Evolutionary conservation across 2,329 filamentous ascomycete genomes (phyloP).

Genomic region (Blastomyces emzantsi): DNA sequence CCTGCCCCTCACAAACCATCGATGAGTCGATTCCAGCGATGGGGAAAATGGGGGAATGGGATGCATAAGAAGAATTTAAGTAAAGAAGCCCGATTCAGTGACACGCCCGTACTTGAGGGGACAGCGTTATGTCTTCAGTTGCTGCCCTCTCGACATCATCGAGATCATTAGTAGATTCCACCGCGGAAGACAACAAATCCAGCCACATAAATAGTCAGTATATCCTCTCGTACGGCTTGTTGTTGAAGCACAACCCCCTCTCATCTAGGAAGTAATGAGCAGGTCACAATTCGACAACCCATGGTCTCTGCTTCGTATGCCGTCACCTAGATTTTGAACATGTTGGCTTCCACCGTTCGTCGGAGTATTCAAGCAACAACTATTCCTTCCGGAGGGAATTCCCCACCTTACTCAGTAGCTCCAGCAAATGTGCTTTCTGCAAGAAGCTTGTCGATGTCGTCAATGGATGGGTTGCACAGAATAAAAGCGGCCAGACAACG

Average conservation of each 20-base stretch:
- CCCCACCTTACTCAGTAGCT: neutral
- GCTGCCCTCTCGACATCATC: neutral
- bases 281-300: neutral
- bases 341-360: neutral
- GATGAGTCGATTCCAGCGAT: too few relatives aligned
- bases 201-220: neutral
- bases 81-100: neutral
- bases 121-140: neutral
- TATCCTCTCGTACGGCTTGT: neutral
- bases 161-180: neutral
- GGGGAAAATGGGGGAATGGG: too few relatives aligned
- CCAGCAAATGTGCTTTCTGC: neutral
- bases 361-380: neutral
- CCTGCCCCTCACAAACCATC: too few relatives aligned
- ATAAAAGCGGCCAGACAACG: neutral
- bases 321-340: slow-evolving; percentile 1
- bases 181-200: neutral
- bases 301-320: neutral
- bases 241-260: neutral
- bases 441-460: neutral
- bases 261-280: neutral
- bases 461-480: neutral
- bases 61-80: neutral
- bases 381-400: slow-evolving; percentile 1
- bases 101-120: neutral